A percentile compares a stretch with the other conserved stretches of the same genome.
phyloP scores from a whole-genome alignment of 805 yeast genomes.

The Kuraishia piskuri region DNA sequence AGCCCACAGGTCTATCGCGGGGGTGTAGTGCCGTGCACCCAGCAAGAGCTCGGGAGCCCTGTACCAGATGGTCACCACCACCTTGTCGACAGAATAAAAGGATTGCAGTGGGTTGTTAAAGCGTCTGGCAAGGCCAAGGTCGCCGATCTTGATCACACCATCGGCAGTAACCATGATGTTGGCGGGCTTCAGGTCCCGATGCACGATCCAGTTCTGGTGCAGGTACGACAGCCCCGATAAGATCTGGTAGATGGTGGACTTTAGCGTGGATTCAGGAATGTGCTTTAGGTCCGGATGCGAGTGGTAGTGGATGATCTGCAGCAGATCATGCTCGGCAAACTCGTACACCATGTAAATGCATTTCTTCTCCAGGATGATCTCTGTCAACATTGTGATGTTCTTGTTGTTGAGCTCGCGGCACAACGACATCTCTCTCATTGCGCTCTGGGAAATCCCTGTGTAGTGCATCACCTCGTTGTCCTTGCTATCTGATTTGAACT shows the following conservation, averaged over 20 bases:
- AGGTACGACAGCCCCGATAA: conserved; percentile 83
- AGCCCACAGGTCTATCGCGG: conserved; percentile 93
- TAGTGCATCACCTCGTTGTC: conserved; percentile 77
- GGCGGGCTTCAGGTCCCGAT: conserved; percentile 95
- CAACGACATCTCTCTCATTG: conserved; percentile 91
- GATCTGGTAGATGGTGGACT: conserved; percentile 88
- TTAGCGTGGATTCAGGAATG: conserved; percentile 71
- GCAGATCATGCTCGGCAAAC: conserved; percentile 89
- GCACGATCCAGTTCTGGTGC: conserved; percentile 95
- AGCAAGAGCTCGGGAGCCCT: conserved; percentile 85
- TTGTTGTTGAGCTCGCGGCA: conserved; percentile 80
- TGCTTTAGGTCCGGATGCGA: conserved; percentile 79
- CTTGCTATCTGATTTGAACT: conserved; percentile 90
- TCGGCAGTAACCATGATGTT: conserved; percentile 89
- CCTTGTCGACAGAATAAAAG: conserved; percentile 86
- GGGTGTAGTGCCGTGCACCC: conserved; percentile 91
- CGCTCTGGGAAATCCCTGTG: conserved; percentile 93
- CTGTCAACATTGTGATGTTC: conserved; percentile 73
- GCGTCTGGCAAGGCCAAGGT: conserved; percentile 83
- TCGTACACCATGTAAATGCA: conserved; percentile 93
- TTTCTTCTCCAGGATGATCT: conserved; percentile 80
- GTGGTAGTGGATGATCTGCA: conserved; percentile 91
- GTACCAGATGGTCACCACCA: conserved; percentile 95
- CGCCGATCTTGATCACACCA: conserved; percentile 95
- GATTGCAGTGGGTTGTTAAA: conserved; percentile 84